Percentiles rank a stretch among this genome's conserved stretches.
These are phyloP conservation scores for Dendrobium huoshanense DNA, from an alignment of 106 monocot genomes.

Conservation along the genomic window DNA sequence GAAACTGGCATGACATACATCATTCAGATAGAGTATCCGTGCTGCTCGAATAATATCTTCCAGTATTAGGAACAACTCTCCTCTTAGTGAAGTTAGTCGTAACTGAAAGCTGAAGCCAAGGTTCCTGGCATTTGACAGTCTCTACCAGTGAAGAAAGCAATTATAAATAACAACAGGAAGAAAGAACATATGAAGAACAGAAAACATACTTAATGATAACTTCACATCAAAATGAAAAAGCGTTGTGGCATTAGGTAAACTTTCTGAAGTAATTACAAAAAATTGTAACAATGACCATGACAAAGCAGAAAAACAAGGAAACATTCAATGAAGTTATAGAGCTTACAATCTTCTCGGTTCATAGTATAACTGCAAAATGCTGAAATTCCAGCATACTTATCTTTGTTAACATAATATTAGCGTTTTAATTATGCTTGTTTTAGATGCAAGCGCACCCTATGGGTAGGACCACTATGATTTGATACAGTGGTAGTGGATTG, in stretches of 20 bases:
- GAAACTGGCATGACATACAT: slow-evolving; percentile 33
- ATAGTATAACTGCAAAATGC: not conserved
- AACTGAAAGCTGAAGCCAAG: slow-evolving; percentile 38
- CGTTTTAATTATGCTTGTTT: no score
- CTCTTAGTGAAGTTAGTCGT: slow-evolving; percentile 15
- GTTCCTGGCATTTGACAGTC: slow-evolving; percentile 28
- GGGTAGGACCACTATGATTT: no score
- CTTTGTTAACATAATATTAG: not conserved
- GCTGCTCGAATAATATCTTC: slow-evolving; percentile 47
- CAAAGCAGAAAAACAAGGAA: not conserved
- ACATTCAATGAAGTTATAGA: not conserved
- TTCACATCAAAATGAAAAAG: not conserved
- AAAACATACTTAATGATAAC: not conserved
- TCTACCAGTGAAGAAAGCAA: slow-evolving; percentile 33
- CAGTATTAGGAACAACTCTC: slow-evolving; percentile 28
- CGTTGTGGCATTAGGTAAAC: not conserved
- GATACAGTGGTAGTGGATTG: no score
- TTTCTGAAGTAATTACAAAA: not conserved
- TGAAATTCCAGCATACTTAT: not conserved
- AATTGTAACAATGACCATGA: not conserved
- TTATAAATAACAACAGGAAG: not conserved
- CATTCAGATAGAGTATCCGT: slow-evolving; percentile 60
- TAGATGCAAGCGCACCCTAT: no score
- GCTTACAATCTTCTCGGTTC: not conserved
- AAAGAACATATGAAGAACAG: no score